Evolutionary conservation across 129 eudicot species (phyloP).

Genomic region (Scalesia atractyloides): DNA sequence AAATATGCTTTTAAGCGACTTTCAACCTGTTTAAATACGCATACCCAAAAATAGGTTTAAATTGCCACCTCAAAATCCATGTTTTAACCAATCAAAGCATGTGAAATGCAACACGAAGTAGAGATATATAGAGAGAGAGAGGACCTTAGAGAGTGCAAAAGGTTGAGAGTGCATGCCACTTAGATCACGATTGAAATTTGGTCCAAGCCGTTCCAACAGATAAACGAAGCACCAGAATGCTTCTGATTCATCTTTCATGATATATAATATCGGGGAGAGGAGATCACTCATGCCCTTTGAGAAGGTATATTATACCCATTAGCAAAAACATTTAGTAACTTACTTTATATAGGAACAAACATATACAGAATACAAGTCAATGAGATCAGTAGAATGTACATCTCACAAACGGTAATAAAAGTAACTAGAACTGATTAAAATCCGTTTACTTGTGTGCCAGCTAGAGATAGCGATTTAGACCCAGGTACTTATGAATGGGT

Average conservation of each 20-base stretch:
- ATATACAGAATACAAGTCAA: background rate
- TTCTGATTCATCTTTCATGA: constrained; percentile 82
- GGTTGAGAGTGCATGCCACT: constrained; percentile 97
- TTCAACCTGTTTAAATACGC: background rate
- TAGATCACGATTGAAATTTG: constrained; percentile 95
- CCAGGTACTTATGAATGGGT: background rate
- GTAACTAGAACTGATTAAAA: background rate
- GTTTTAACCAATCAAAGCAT: constrained; percentile 24
- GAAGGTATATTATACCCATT: constrained; percentile 3
- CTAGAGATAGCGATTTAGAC: background rate
- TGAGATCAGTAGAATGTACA: background rate
- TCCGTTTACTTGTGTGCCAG: background rate
- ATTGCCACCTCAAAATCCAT: background rate
- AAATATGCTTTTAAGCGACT: background rate
- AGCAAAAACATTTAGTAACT: background rate
- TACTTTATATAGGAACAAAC: constrained; percentile 2
- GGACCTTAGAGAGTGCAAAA: constrained; percentile 91
- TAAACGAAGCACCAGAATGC: constrained; percentile 94
- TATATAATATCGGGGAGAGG: constrained; percentile 79
- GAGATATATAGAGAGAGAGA: constrained; percentile 21
- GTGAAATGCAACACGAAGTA: constrained; percentile 11
- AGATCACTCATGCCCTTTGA: constrained; percentile 94
- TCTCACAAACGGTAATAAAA: background rate
- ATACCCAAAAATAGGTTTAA: background rate
- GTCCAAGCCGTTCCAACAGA: constrained; percentile 93